These are phyloP conservation scores for Boletus rubroflammeus DNA, from an alignment of 768 basidiomycete genomes.

Conservation along the genomic window DNA sequence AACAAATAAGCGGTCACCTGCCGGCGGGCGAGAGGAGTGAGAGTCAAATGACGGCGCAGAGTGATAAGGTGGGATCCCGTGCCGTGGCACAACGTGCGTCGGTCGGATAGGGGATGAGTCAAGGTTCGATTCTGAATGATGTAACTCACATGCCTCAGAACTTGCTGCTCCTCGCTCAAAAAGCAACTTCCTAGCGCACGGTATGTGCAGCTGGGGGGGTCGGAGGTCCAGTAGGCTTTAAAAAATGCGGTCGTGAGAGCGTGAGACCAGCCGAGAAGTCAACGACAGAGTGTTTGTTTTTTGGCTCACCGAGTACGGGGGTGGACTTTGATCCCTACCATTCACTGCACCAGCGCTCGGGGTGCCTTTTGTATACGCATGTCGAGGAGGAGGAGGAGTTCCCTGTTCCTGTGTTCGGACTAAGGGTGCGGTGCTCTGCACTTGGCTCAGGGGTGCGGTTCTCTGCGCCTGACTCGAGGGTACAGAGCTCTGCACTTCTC, in stretches of 20 bases:
- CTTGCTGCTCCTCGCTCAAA: neutral
- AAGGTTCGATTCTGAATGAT: slow-evolving; percentile 1
- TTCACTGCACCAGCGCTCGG: neutral
- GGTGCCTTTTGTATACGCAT: neutral
- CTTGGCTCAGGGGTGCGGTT: neutral
- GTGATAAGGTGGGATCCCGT: slow-evolving; percentile 11
- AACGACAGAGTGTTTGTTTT: neutral
- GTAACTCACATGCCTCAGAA: neutral
- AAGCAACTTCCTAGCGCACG: neutral
- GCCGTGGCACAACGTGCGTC: neutral
- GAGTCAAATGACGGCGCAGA: neutral
- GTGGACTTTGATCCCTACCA: slow-evolving; percentile 13
- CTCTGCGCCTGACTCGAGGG: neutral
- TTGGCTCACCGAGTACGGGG: slow-evolving; percentile 27
- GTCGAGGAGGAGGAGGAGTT: slow-evolving; percentile 1
- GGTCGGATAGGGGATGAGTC: neutral
- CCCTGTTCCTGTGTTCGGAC: neutral
- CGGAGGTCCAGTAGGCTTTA: slow-evolving; percentile 4
- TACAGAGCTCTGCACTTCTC: neutral
- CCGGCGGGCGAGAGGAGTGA: neutral
- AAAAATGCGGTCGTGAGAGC: neutral
- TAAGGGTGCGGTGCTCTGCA: neutral
- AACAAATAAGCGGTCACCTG: neutral
- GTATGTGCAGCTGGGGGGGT: slow-evolving; percentile 2
- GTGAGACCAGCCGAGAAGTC: neutral